Conservation (phyloP, 2,329 filamentous ascomycete genomes). For the Periglandula ipomoeae region DNA sequence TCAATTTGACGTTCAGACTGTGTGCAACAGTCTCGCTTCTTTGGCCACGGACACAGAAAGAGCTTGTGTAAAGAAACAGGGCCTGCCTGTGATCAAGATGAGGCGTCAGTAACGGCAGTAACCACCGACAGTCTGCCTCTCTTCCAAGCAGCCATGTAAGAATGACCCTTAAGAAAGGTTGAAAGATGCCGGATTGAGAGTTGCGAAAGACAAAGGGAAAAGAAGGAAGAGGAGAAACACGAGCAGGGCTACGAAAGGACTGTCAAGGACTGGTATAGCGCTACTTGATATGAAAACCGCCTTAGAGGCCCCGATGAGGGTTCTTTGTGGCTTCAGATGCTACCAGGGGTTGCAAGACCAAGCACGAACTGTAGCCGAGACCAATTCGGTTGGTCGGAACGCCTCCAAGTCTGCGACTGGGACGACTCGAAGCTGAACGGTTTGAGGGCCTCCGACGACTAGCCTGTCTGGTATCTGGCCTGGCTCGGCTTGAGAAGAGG, state of each 20-base stretch:
- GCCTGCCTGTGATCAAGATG: background rate
- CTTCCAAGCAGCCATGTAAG: background rate
- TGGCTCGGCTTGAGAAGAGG: background rate
- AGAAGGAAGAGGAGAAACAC: background rate
- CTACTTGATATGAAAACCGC: background rate
- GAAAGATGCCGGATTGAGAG: too few relatives aligned
- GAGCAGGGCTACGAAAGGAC: background rate
- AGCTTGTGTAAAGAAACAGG: background rate
- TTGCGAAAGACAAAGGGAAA: background rate
- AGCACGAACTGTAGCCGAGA: background rate
- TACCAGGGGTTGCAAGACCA: background rate
- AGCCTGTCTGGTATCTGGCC: slow-evolving; percentile 3
- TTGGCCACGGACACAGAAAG: background rate
- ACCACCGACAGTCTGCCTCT: background rate
- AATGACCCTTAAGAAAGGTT: background rate
- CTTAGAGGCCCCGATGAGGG: background rate
- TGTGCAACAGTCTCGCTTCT: background rate
- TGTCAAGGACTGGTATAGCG: background rate
- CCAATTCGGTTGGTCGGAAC: background rate
- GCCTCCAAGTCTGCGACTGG: background rate
- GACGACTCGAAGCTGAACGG: background rate
- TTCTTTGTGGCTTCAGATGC: background rate
- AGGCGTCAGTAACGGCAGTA: background rate
- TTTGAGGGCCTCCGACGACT: background rate
- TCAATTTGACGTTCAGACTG: background rate